Evolutionary conservation across 768 basidiomycete species (phyloP).

Genomic region (Leucocoprinus sp.): DNA sequence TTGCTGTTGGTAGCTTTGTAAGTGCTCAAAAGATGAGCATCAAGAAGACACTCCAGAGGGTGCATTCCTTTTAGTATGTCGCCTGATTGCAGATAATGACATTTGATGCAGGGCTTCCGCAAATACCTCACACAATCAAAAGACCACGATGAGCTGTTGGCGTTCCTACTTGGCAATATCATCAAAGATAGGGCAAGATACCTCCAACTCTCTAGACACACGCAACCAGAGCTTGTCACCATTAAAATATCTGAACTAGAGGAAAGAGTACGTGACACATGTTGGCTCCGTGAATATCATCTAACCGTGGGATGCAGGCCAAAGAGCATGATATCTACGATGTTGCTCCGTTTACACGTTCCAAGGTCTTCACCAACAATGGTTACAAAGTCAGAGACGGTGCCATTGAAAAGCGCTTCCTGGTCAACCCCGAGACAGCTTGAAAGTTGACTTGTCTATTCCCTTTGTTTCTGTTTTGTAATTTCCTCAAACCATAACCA

Average conservation of each 20-base stretch:
- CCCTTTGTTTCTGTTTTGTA: not conserved
- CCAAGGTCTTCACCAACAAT: constrained; percentile 79
- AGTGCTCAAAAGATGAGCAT: constrained; percentile 97
- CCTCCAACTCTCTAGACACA: constrained; percentile 66
- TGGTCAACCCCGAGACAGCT: constrained; percentile 11
- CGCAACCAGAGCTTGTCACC: constrained; percentile 69
- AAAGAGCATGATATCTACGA: constrained; percentile 98
- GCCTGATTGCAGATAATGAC: constrained; percentile 5
- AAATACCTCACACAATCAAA: constrained; percentile 95
- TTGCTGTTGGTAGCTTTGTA: constrained; percentile 91
- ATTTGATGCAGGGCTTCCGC: constrained; percentile 70
- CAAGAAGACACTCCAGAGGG: constrained; percentile 95
- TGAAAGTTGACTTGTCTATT: constrained; percentile 14
- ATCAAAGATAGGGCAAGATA: constrained; percentile 89
- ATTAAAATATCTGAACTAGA: constrained; percentile 81
- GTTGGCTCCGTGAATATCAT: not conserved
- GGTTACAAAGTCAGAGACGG: constrained; percentile 72
- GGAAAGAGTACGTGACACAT: constrained; percentile 53
- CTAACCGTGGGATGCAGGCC: constrained; percentile 41
- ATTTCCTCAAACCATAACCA: constrained; percentile 11
- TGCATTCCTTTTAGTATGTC: constrained; percentile 28
- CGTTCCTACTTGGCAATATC: constrained; percentile 89
- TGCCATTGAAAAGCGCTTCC: constrained; percentile 63
- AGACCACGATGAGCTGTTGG: constrained; percentile 91
- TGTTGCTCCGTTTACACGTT: constrained; percentile 74